Percentiles rank a stretch among this genome's conserved stretches.
phyloP scores from a whole-genome alignment of 1,284 basidiomycete species.

The Apiotrichum brassicae region DNA sequence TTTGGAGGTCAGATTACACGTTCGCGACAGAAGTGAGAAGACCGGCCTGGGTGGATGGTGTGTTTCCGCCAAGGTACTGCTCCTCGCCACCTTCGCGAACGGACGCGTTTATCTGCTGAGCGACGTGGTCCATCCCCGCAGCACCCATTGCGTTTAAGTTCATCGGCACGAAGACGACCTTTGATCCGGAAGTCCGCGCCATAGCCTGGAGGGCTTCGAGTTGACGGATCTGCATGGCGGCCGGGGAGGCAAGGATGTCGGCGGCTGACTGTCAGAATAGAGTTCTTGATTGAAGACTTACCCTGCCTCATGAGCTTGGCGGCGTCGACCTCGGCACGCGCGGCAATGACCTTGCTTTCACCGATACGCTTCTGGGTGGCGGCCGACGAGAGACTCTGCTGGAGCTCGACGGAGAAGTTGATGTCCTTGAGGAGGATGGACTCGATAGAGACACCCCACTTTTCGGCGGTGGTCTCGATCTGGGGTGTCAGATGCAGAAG shows the following conservation, averaged over 20 bases:
- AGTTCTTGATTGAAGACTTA: slow-evolving; percentile 6
- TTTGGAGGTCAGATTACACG: too few species aligned
- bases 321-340: slow-evolving; percentile 88
- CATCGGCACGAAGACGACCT: slow-evolving; percentile 70
- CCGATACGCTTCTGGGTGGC: slow-evolving; percentile 87
- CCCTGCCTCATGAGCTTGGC: slow-evolving; percentile 81
- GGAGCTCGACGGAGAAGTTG: slow-evolving; percentile 86
- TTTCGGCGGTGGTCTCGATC: slow-evolving; percentile 54
- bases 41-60: slow-evolving; percentile 29
- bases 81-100: slow-evolving; percentile 14
- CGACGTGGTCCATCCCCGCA: slow-evolving; percentile 24
- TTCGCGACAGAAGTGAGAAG: slow-evolving; percentile 37
- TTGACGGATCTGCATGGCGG: slow-evolving; percentile 95
- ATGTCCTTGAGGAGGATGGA: slow-evolving; percentile 71
- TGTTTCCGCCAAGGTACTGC: neutral
- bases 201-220: slow-evolving; percentile 73
- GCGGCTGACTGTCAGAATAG: slow-evolving; percentile 23
- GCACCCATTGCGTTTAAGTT: slow-evolving; percentile 45
- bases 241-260: slow-evolving; percentile 75
- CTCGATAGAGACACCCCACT: slow-evolving; percentile 94
- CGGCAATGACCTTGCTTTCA: slow-evolving; percentile 89
- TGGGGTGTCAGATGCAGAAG: slow-evolving; percentile 4
- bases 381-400: slow-evolving; percentile 83
- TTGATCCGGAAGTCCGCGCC: slow-evolving; percentile 68
- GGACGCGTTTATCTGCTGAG: slow-evolving; percentile 39